These are phyloP conservation scores for Allium fistulosum DNA, from an alignment of 106 monocot genomes.

Conservation along the genomic window DNA sequence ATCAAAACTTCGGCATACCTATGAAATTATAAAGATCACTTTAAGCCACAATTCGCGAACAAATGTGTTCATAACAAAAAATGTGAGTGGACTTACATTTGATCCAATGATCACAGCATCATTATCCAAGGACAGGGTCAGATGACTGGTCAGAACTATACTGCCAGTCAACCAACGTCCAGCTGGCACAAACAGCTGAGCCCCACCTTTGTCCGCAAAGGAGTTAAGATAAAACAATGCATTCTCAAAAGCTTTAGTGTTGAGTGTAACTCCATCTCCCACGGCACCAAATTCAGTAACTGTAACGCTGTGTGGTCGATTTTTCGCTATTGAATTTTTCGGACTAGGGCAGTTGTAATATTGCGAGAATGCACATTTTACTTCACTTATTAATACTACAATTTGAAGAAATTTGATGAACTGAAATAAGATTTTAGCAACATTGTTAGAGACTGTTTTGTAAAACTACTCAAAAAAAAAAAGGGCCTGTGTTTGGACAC, in stretches of 20 bases:
- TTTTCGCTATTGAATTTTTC: conserved; percentile 1
- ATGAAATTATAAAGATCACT: not conserved
- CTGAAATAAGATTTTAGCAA: conserved; percentile 16
- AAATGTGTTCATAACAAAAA: not conserved
- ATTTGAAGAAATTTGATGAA: conserved; percentile 19
- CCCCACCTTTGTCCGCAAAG: conserved; percentile 57
- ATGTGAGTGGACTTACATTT: conserved; percentile 19
- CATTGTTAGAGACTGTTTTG: no score
- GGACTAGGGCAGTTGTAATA: conserved; percentile 15
- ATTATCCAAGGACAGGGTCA: conserved; percentile 54
- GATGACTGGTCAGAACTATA: conserved; percentile 61
- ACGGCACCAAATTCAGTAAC: conserved; percentile 62
- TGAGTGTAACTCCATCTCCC: conserved; percentile 62
- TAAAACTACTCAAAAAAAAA: not conserved
- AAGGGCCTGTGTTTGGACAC: not conserved
- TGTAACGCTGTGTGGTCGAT: conserved; percentile 46
- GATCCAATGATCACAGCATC: conserved; percentile 64
- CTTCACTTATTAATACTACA: conserved; percentile 8
- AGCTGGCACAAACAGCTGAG: conserved; percentile 62
- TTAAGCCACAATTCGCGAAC: not conserved
- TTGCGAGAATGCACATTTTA: conserved; percentile 6
- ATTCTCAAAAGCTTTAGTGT: conserved; percentile 66
- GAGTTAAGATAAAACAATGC: conserved; percentile 61
- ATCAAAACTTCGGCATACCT: not conserved
- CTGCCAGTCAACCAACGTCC: conserved; percentile 66